phyloP scores from a whole-genome alignment of 192 early-diverging fungal species.

The Dimargaris cristalligena region DNA sequence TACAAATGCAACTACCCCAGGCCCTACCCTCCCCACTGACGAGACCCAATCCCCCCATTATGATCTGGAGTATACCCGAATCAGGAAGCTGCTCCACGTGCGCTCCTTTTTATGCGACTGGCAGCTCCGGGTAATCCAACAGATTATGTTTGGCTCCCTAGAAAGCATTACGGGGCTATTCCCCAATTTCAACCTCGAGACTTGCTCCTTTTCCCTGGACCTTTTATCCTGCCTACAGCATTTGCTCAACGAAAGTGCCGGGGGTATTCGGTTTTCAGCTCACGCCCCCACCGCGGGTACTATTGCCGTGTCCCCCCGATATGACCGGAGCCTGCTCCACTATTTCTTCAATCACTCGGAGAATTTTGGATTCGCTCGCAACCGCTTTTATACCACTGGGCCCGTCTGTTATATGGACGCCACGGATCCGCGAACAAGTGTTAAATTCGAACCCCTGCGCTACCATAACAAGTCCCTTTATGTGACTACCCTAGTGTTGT shows the following conservation, averaged over 20 bases:
- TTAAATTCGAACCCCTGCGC: constrained; percentile 1
- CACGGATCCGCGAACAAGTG: constrained; percentile 4
- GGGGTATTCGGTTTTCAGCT: constrained; percentile 3
- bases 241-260: background rate
- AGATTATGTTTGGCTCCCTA: constrained; percentile 1
- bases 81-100: constrained; percentile 30
- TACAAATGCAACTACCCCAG: too few species aligned
- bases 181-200: background rate
- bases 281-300: background rate
- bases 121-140: constrained; percentile 27
- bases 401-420: constrained; percentile 2
- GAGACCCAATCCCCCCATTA: background rate
- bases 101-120: constrained; percentile 33
- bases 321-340: background rate
- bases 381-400: background rate
- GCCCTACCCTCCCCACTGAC: background rate
- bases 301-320: background rate
- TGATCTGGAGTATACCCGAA: constrained; percentile 23
- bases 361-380: background rate
- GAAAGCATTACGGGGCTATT: background rate
- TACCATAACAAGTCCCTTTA: constrained; percentile 5
- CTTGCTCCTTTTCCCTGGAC: constrained; percentile 4
- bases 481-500: constrained; percentile 3
- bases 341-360: background rate
- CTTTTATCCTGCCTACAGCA: background rate